phyloP scores from a whole-genome alignment of 768 basidiomycete species.

The Boletales sp. region DNA sequence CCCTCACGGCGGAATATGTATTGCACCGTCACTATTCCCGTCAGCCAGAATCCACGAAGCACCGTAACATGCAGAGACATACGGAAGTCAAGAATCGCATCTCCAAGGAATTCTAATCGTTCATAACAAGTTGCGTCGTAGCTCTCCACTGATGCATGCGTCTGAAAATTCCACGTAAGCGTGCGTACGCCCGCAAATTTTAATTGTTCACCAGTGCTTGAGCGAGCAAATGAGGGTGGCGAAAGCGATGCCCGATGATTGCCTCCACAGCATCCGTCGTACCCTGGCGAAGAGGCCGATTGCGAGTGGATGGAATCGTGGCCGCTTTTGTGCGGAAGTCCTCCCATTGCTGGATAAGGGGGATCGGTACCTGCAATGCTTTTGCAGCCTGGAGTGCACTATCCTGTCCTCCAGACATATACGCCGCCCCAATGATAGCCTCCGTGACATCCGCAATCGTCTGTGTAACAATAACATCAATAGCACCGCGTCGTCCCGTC shows the following conservation, averaged over 20 bases:
- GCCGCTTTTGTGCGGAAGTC: constrained; percentile 56
- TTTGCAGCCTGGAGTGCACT: constrained; percentile 62
- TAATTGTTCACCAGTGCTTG: constrained; percentile 63
- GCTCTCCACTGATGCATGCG: constrained; percentile 60
- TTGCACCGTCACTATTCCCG: constrained; percentile 60
- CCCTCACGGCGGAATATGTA: constrained; percentile 66
- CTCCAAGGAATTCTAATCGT: constrained; percentile 81
- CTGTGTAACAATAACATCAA: constrained; percentile 36
- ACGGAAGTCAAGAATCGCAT: constrained; percentile 84
- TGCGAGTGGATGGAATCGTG: constrained; percentile 41
- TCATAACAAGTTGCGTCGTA: constrained; percentile 62
- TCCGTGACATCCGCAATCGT: constrained; percentile 82
- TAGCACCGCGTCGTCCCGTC: background rate
- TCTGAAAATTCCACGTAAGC: constrained; percentile 41
- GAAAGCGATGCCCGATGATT: constrained; percentile 62
- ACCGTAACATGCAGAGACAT: constrained; percentile 24
- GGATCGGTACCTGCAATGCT: constrained; percentile 62
- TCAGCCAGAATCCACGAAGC: background rate
- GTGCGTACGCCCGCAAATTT: background rate
- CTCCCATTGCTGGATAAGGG: constrained; percentile 61
- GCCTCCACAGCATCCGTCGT: constrained; percentile 55
- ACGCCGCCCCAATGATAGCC: constrained; percentile 82
- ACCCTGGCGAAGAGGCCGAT: constrained; percentile 44
- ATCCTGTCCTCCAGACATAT: constrained; percentile 68
- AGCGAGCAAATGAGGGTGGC: constrained; percentile 57